Conservation (phyloP, 2,329 filamentous ascomycete species). For the Davidsoniella neocaledoniae region DNA sequence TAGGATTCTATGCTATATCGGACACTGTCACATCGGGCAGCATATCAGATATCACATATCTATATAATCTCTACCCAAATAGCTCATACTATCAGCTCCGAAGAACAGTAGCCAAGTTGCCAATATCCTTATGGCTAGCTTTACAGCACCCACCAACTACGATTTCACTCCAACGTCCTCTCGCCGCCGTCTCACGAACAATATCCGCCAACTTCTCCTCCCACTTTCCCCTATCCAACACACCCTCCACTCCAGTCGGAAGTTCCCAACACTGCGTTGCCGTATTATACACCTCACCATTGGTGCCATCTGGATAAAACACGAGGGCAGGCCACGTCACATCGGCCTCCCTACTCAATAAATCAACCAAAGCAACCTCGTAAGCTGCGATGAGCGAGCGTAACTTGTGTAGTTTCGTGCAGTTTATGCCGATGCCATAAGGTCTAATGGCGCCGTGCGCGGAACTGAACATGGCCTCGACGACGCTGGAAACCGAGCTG, state of each 20-base stretch:
- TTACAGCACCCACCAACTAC: conserved; percentile 39
- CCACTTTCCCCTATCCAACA: conserved; percentile 23
- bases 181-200: conserved; percentile 21
- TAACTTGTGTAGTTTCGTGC: conserved; percentile 48
- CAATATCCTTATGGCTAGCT: conserved; percentile 23
- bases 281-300: conserved; percentile 51
- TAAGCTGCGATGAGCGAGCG: conserved; percentile 24
- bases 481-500: conserved; percentile 21
- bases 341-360: no score
- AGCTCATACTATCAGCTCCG: not conserved
- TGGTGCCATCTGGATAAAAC: conserved; percentile 53
- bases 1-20: no score
- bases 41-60: no score
- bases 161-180: conserved; percentile 27
- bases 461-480: conserved; percentile 23
- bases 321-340: conserved; percentile 35
- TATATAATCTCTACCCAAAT: no score
- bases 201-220: conserved; percentile 27
- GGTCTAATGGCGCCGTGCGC: conserved; percentile 22
- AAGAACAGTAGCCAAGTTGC: not conserved
- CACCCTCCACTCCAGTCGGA: conserved; percentile 18
- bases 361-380: conserved; percentile 14
- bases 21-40: no score
- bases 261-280: conserved; percentile 41
- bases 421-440: conserved; percentile 52